Evolutionary conservation across 2,329 filamentous ascomycete genomes (phyloP), one percentile per base, ranked within the genome.

Genomic region (Fonsecaea monophora): DNA sequence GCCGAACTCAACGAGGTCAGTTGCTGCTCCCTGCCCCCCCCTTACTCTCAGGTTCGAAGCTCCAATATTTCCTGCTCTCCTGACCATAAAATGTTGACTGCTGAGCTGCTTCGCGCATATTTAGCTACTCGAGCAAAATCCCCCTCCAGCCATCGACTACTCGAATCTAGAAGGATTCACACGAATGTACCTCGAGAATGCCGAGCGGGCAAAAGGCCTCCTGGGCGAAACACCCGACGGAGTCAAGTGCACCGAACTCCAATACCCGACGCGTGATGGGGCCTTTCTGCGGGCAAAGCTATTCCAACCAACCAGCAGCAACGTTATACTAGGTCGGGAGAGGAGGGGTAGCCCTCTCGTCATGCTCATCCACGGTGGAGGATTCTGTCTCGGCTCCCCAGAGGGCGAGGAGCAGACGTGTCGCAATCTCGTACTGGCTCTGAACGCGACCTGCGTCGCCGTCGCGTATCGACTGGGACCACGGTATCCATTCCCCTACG

Each of bases 281-380:
- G 59, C 57, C 15, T 38, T 62, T 34, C 53, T 68, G 62, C 53
- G 70, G 7, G 66, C 66, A 35, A 71, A 67, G 13, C 37, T 72
- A 7, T 71, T 70, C 45, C 63, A 68, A 21, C 70, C 68, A 1
- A 25, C 25, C 25, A 2, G 1, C 25, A 25, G 25, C 1, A 25
- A 2, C 25, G 2, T 25, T 25, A 25, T 25, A 25, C 25, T 3
- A 25, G 25, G 25, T 25, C 25, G 25, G 25, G 25, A 58, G 3
- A 15, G 53, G 25, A 53, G 34, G 6, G 60, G 32, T 6, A 59
- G 62, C 42, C 67, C 71, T 2, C 59, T 74, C 3, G 50, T 73
- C 30, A 54, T 74, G 10, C 18, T 70, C 6, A 48, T 70, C 45
- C 73, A 74, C 45, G 73, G 70, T 25, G 73, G 73, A 32, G 73